A percentile compares a stretch with the other conserved stretches of the same genome.
phyloP scores from a whole-genome alignment of 495 filamentous ascomycete genomes.

The Cladorrhinum samala region DNA sequence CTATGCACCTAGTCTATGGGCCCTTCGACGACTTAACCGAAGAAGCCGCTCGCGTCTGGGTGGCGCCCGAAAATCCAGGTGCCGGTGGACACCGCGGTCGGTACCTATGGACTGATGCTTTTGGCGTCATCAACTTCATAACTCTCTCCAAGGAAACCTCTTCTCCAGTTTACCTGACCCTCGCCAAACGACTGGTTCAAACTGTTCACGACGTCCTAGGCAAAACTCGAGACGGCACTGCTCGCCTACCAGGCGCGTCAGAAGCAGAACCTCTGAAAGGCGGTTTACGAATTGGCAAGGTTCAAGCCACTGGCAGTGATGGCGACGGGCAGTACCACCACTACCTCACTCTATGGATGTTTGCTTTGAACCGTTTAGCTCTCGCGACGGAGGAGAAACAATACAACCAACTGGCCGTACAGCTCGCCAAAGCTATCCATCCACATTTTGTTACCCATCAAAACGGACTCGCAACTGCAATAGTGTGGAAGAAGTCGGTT shows the following conservation, averaged over 20 bases:
- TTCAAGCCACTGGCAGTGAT: constrained; percentile 45
- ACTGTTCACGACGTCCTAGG: constrained; percentile 55
- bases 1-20: constrained; percentile 40
- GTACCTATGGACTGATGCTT: constrained; percentile 65
- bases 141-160: constrained; percentile 48
- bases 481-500: constrained; percentile 60
- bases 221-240: constrained; percentile 44
- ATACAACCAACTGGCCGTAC: constrained; percentile 52
- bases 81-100: constrained; percentile 60
- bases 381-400: constrained; percentile 42
- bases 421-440: constrained; percentile 55
- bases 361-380: constrained; percentile 56
- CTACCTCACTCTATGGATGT: constrained; percentile 67
- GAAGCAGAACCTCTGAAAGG: constrained; percentile 51
- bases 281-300: constrained; percentile 60
- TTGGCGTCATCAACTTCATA: constrained; percentile 62
- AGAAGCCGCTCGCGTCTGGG: constrained; percentile 23
- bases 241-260: constrained; percentile 48
- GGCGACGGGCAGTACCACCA: constrained; percentile 64
- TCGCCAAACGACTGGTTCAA: constrained; percentile 47
- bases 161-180: constrained; percentile 41
- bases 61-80: constrained; percentile 29
- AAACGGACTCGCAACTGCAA: constrained; percentile 30
- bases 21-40: constrained; percentile 26
- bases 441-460: constrained; percentile 47